phyloP scores from a whole-genome alignment of 495 filamentous ascomycete species.

The Lentithecium fluviatile region DNA sequence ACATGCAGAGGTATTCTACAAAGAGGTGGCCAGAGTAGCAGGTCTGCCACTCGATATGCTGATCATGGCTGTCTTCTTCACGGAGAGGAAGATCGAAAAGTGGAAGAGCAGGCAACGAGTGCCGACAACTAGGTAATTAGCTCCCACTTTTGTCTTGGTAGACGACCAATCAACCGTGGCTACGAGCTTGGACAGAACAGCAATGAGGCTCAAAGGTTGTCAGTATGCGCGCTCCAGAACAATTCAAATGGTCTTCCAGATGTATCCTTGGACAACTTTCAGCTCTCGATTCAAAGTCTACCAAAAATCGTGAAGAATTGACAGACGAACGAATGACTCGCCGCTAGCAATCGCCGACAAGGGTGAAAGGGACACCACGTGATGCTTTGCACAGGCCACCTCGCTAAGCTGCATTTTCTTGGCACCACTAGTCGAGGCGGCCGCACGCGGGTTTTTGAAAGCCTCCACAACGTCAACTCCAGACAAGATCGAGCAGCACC shows the following conservation, averaged over 20 bases:
- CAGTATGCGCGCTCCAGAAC: no score
- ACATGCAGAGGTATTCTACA: constrained; percentile 55
- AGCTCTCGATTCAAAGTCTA: no score
- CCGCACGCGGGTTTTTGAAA: no score
- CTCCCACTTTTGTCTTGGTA: no score
- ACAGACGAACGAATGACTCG: no score
- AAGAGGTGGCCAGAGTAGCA: constrained; percentile 52
- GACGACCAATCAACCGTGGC: no score
- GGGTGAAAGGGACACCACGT: constrained; percentile 23
- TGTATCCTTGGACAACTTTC: no score
- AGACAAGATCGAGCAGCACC: constrained; percentile 28
- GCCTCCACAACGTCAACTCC: constrained; percentile 11
- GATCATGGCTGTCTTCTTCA: constrained; percentile 49
- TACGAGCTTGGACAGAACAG: no score
- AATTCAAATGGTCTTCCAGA: no score
- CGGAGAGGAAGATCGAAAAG: constrained; percentile 48
- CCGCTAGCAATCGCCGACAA: constrained; percentile 30
- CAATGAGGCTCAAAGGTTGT: no score
- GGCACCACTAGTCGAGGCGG: no score
- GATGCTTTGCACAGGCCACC: background rate
- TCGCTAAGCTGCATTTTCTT: constrained; percentile 6
- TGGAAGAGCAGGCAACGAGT: constrained; percentile 43
- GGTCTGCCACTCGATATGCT: constrained; percentile 52
- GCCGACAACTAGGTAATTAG: constrained; percentile 41
- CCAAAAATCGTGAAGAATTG: no score